Base-by-base conservation (phyloP, 2,329 filamentous ascomycete genomes). In the Shiraia bambusicola region DNA sequence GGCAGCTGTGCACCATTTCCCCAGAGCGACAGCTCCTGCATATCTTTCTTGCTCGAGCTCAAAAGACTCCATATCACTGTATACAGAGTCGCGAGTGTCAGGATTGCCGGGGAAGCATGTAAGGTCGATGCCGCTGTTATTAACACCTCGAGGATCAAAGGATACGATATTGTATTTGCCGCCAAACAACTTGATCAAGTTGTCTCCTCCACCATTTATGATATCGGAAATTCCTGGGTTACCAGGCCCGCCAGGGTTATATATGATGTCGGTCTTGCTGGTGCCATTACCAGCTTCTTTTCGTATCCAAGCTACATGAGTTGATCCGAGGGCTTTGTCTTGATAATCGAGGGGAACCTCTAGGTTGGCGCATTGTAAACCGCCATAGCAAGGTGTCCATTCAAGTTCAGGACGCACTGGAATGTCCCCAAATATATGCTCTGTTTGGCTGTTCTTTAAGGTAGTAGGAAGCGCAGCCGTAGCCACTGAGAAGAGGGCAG, bases 81-180 rank as follows among this genome's bases (percentile, higher is more conserved):
- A 22, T 5, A 8, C 19, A 22, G 19, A 22, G 19, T 40, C 37
- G 42, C 50, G n/a, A 27, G 37, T 45, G 1, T 53, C 40, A 7
- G 34, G 31, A 15, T 41, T 17, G 3, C 25, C 40, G 6, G 66
- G 61, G 37, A 52, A 56, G 28, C 53, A 59, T 28, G 36, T 48
- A 13, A 57, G 22, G 4, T 30, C 27, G 4, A 39, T 39, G 2
- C 42, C 50, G 30, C 46, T 51, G 30, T 45, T 45, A 28, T 57
- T 54, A 7, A 65, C 55, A 15, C 60, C 62, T 14, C 63, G 53
- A 2, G 63, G 60, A 40, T 65, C 63, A 28, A 63, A 65, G 14
- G 52, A 49, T 19, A 66, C 49, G 19, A 67, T 32, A 37, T 65
- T 45, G 34, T 49, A 52, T 10, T 44, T 31, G 24, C 28, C 36